phyloP scores from a whole-genome alignment of 306 rosid species.

The Quercus alba region DNA sequence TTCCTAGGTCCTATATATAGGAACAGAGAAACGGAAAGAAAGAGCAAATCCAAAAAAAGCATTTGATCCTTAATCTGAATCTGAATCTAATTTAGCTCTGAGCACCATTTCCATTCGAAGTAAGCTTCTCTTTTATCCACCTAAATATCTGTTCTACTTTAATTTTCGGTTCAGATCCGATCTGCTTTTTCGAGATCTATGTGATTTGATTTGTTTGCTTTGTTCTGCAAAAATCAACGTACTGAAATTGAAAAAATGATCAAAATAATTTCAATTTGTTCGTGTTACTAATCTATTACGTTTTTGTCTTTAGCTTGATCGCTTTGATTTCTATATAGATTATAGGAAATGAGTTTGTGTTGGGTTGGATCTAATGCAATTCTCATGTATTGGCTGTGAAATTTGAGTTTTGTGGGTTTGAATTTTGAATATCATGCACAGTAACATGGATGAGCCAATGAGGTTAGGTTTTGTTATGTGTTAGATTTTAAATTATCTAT shows the following conservation, averaged over 20 bases:
- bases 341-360: no score
- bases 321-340: no score
- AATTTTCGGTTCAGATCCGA: neutral
- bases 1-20: neutral
- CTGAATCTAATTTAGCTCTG: conserved; percentile 9
- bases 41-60: neutral
- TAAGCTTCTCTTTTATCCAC: neutral
- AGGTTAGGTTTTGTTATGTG: neutral
- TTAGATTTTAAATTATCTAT: neutral
- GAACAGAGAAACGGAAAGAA: no score
- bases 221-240: neutral
- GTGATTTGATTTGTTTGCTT: neutral
- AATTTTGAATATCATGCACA: neutral
- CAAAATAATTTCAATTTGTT: neutral
- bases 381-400: neutral
- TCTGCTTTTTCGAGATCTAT: neutral
- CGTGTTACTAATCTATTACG: neutral
- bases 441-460: neutral
- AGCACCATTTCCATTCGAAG: neutral
- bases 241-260: neutral
- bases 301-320: no score
- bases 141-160: conserved; percentile 7
- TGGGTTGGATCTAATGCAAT: neutral
- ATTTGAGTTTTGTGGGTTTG: neutral
- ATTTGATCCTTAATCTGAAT: conserved; percentile 9